phyloP scores from a whole-genome alignment of 257 asterid genomes.

The Leptodermis oblonga region DNA sequence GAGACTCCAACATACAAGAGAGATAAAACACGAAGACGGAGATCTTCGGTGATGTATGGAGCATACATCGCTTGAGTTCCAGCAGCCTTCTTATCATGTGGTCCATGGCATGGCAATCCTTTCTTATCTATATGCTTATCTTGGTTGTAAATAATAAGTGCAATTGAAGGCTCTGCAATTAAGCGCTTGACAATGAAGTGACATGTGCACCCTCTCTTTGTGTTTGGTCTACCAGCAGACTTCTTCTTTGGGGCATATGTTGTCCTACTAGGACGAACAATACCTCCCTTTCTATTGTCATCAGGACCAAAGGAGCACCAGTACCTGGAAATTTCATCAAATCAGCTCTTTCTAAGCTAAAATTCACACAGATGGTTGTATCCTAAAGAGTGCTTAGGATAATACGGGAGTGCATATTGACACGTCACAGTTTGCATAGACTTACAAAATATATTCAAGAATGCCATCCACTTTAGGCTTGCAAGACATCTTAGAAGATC shows the following conservation, averaged over 20 bases:
- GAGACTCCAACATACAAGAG: conserved; percentile 93
- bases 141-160: conserved; percentile 78
- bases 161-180: conserved; percentile 84
- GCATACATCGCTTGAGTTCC: conserved; percentile 99
- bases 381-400: background rate
- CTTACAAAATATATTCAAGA: conserved; percentile 87
- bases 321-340: conserved; percentile 46
- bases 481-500: conserved; percentile 42
- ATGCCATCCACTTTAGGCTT: conserved; percentile 95
- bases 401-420: background rate
- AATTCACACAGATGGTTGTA: background rate
- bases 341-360: conserved; percentile 8
- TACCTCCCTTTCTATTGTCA: conserved; percentile 90
- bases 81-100: conserved; percentile 75
- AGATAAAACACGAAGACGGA: conserved; percentile 80
- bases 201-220: conserved; percentile 96
- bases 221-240: conserved; percentile 88
- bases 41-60: conserved; percentile 95
- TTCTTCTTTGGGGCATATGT: conserved; percentile 75
- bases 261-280: conserved; percentile 83
- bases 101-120: conserved; percentile 94
- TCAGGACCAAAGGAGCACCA: conserved; percentile 99
- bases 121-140: conserved; percentile 82
- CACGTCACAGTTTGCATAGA: background rate
- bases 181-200: conserved; percentile 93